Conservation (phyloP, 805 yeast genomes). For the Candida easanensis region DNA sequence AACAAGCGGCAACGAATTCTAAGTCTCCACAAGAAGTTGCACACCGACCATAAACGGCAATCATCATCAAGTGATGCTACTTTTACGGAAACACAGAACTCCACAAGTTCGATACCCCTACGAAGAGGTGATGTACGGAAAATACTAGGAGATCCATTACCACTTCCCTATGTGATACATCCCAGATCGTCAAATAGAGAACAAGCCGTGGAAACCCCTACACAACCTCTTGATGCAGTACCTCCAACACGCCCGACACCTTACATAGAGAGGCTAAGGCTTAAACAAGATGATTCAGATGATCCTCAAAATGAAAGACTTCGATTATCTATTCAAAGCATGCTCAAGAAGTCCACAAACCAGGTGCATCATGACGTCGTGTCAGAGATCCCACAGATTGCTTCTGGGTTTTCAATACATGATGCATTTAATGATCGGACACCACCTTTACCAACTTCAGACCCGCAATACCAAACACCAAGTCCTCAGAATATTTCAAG, state of each 20-base stretch:
- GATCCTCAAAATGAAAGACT: not conserved
- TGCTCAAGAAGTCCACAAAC: not conserved
- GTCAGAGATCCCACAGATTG: not conserved
- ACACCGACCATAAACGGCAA: slow-evolving; percentile 1
- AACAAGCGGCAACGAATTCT: slow-evolving; percentile 14
- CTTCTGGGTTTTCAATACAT: no score
- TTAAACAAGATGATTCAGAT: not conserved
- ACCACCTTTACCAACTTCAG: not conserved
- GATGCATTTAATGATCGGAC: not conserved
- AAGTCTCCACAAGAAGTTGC: slow-evolving; percentile 17
- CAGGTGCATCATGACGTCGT: no score
- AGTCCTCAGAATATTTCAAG: not conserved
- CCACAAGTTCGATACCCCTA: not conserved
- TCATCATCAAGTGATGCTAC: not conserved
- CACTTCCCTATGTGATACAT: slow-evolving; percentile 32
- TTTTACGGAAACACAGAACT: not conserved
- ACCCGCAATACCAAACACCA: not conserved
- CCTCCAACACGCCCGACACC: not conserved
- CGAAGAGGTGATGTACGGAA: slow-evolving; percentile 4
- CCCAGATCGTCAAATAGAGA: not conserved
- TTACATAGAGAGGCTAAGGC: not conserved
- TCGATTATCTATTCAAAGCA: not conserved
- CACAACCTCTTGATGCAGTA: not conserved
- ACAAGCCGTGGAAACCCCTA: no score
- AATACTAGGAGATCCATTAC: slow-evolving; percentile 37